Percentiles rank a stretch among this genome's conserved stretches.
These are phyloP conservation scores for Boletus mariae DNA, from an alignment of 1,284 basidiomycete species.

Conservation along the genomic window DNA sequence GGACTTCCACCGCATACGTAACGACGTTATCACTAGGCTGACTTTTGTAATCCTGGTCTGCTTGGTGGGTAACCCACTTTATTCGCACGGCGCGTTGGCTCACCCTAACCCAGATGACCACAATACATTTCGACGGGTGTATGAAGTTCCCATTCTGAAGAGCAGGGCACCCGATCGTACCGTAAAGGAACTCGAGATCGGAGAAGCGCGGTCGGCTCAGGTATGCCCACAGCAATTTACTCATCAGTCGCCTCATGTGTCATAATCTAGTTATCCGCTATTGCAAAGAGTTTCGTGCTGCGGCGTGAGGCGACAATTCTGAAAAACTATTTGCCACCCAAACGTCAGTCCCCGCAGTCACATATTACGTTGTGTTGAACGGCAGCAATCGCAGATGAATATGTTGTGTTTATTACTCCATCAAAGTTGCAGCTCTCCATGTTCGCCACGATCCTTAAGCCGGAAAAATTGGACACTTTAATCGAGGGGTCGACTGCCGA, in stretches of 20 bases:
- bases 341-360: constrained; percentile 51
- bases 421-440: constrained; percentile 79
- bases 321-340: constrained; percentile 85
- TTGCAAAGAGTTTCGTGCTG: constrained; percentile 86
- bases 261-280: constrained; percentile 58
- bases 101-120: constrained; percentile 56
- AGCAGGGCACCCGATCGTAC: constrained; percentile 79
- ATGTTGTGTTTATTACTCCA: constrained; percentile 87
- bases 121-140: constrained; percentile 71
- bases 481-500: constrained; percentile 70
- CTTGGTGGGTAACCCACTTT: constrained; percentile 51
- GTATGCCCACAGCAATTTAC: constrained; percentile 36
- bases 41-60: constrained; percentile 92
- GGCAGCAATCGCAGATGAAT: constrained; percentile 65
- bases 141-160: constrained; percentile 87
- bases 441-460: constrained; percentile 72
- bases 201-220: constrained; percentile 69
- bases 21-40: constrained; percentile 49
- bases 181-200: constrained; percentile 68
- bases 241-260: neutral
- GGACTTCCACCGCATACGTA: neutral
- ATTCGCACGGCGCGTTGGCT: neutral
- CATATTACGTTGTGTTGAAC: constrained; percentile 2
- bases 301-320: constrained; percentile 84
- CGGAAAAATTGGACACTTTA: constrained; percentile 62